Evolutionary conservation across 176 grass and related monocot genomes (phyloP).

Genomic region (Musa acuminata): DNA sequence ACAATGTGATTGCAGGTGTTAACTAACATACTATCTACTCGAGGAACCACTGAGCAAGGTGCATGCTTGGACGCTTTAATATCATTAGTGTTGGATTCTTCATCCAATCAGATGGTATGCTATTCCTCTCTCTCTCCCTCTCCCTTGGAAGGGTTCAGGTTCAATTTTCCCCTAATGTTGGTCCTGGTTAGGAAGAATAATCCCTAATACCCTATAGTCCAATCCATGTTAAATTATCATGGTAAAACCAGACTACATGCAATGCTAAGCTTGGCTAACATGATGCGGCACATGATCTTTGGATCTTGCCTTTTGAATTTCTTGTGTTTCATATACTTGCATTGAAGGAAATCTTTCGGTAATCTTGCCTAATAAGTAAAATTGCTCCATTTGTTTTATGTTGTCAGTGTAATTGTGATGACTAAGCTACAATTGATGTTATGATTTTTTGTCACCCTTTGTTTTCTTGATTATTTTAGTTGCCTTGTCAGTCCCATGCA

Average conservation of each 20-base stretch:
- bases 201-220: background rate
- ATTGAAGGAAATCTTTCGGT: background rate
- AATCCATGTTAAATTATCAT: background rate
- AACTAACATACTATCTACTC: constrained; percentile 71
- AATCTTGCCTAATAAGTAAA: background rate
- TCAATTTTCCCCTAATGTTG: background rate
- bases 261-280: background rate
- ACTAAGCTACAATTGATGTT: no score
- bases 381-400: background rate
- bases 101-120: constrained; percentile 70
- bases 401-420: background rate
- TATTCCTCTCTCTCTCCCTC: background rate
- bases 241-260: background rate
- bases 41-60: constrained; percentile 66
- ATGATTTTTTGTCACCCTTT: background rate
- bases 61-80: constrained; percentile 88
- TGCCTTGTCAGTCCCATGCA: no score
- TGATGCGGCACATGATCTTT: background rate
- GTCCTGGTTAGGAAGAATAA: background rate
- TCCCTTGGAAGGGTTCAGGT: no score
- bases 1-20: constrained; percentile 57
- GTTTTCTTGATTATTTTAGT: background rate
- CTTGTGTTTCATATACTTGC: background rate
- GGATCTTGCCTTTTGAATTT: background rate
- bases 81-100: constrained; percentile 87